Evolutionary conservation across 2,329 filamentous ascomycete species (phyloP), one percentile per base, ranked within the genome.

Genomic region (Neoarthrinium moseri): DNA sequence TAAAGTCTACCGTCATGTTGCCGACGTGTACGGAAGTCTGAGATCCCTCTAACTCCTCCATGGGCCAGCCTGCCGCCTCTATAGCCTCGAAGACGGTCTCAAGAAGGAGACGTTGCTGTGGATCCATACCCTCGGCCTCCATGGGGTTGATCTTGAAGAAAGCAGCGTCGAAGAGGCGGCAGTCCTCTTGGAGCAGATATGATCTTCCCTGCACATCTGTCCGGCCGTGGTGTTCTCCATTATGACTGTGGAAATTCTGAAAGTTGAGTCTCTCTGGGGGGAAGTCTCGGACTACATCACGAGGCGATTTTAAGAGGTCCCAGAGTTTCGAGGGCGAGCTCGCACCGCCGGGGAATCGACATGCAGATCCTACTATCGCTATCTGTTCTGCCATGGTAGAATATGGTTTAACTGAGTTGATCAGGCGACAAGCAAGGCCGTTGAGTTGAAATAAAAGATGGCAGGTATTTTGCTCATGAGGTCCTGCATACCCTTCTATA

Each of bases 121-220:
- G 43, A 23, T 45, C 43, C 10, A 45, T 57, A 55, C 22, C 47
- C 13, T 46, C 48, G 4, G 51, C 54, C 47, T 59, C 56, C 6
- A 32, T 44, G 6, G 50, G 37, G 11, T 20, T 49, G 41, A 59
- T 52, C 11, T 42, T 43, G 46, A 59, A 60, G 49, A 60, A 60
- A 4, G 39, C 24, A 3, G 48, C 36, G 45, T 60, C 57, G 20
- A 50, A 44, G 39, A 52, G 46, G 11, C 54, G 50, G 1, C 60
- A 38, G 33, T 67, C 63, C 21, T 59, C 49, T 1, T 54, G 50
- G 29, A 68, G 51, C 27, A 68, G 63, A 46, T 65, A 66, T 7
- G 29, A 22, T n/a, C n/a, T n/a, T 54, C 53, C 30, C 42, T 49
- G 24, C 46, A 56, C 20, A 32, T 56, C 59, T 32, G 38, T 55